phyloP scores from a whole-genome alignment of 106 monocot genomes.

The Dioscorea zingiberensis region DNA sequence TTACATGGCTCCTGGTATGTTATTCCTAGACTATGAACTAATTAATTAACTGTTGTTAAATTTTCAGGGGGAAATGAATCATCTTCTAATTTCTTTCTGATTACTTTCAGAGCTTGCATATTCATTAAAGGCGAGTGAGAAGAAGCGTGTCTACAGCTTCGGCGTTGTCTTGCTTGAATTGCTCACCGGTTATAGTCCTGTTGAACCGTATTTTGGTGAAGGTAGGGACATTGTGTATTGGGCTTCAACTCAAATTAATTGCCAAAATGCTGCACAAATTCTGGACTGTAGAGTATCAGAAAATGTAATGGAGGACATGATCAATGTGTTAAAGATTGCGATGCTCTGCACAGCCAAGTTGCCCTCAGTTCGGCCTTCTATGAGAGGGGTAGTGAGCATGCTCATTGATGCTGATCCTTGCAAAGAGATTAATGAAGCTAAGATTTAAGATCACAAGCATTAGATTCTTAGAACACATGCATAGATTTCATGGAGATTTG shows the following conservation, averaged over 20 bases:
- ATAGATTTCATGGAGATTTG: too few species aligned
- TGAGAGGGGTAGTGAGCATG: conserved; percentile 90
- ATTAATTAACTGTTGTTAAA: too few species aligned
- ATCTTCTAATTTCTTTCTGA: too few species aligned
- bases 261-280: conserved; percentile 20
- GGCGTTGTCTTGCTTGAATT: conserved; percentile 81
- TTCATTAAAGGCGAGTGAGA: conserved; percentile 56
- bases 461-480: too few species aligned
- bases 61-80: too few species aligned
- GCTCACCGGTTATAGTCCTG: conserved; percentile 52
- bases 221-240: conserved; percentile 80
- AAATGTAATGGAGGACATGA: conserved; percentile 33
- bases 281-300: conserved; percentile 35
- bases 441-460: too few species aligned
- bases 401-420: conserved; percentile 47
- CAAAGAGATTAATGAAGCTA: too few species aligned
- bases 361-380: conserved; percentile 62
- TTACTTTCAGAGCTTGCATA: conserved; percentile 66
- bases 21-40: too few species aligned
- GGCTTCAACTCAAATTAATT: conserved; percentile 37
- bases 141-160: conserved; percentile 86
- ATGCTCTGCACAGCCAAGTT: conserved; percentile 57
- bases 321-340: conserved; percentile 67
- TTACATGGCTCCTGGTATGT: conserved; percentile 84
- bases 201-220: conserved; percentile 53